Evolutionary conservation across 2,329 filamentous ascomycete species (phyloP).

Genomic region (Diaporthe longicolla): DNA sequence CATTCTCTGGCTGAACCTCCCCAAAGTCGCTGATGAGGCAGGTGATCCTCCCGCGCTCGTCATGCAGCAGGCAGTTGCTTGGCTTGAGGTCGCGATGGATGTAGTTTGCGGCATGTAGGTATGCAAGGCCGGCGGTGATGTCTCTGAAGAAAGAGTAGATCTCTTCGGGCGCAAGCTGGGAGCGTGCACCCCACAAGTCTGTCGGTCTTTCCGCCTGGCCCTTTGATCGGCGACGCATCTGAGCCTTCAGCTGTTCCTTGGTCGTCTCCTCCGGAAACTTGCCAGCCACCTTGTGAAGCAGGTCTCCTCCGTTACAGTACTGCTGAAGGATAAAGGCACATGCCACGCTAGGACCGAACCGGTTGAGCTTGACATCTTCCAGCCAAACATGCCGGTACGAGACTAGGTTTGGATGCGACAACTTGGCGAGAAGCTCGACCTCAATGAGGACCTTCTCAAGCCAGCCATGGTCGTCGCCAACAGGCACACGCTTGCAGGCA

Average conservation of each 20-base stretch:
- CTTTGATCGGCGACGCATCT: conserved; percentile 84
- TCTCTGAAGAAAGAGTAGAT: conserved; percentile 98
- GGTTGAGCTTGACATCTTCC: conserved; percentile 86
- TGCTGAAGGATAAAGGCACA: conserved; percentile 98
- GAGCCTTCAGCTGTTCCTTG: conserved; percentile 90
- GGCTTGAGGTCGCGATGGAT: conserved; percentile 97
- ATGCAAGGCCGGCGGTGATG: conserved; percentile 90
- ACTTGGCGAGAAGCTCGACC: conserved; percentile 90
- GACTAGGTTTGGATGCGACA: conserved; percentile 95
- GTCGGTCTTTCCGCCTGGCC: conserved; percentile 77
- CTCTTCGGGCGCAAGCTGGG: conserved; percentile 80
- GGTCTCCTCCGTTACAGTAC: conserved; percentile 94
- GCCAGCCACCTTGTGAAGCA: conserved; percentile 88
- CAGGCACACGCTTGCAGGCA: conserved; percentile 96
- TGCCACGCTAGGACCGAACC: conserved; percentile 90
- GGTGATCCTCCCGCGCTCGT: conserved; percentile 73
- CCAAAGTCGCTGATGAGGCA: conserved; percentile 98
- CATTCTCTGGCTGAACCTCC: conserved; percentile 90
- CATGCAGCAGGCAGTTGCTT: conserved; percentile 92
- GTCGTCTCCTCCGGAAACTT: conserved; percentile 74
- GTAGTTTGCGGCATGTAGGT: conserved; percentile 91
- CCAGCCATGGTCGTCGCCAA: conserved; percentile 95
- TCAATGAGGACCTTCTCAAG: conserved; percentile 93
- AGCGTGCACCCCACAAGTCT: conserved; percentile 59
- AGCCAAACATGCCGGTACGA: conserved; percentile 98